Evolutionary conservation across 73 alveolate species (phyloP), one percentile per base, ranked within the genome.

Genomic region (Paramecium octaurelia): DNA sequence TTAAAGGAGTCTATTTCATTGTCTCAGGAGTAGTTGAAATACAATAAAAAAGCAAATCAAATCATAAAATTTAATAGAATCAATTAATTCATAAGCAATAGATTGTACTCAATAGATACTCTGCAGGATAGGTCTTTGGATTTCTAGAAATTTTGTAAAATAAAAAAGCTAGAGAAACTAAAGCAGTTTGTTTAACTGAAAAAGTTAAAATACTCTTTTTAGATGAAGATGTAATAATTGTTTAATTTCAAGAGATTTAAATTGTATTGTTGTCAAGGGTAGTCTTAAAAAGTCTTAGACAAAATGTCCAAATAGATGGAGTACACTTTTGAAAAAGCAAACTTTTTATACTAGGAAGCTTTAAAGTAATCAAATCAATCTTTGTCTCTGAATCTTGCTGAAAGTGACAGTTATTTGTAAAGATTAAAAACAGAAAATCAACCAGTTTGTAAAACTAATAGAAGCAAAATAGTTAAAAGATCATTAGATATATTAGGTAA

Each of bases 121-220:
- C 36, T 35, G 9, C 27, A 10, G 88, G 88, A 14, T 75, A 75
- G 18, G 23, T 75, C n/a, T 75, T 75, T 36, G 88, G 88, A 14
- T 75, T 38, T 42, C 18, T 38, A 27, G 88, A 75, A 42, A 14
- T 75, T 38, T 10, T 75, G n/a, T 21, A 38, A 42, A 42, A 42
- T 38, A 38, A 35, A 29, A 20, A 29, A 9, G 36, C 4, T 31
- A 75, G 88, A 75, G 21, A 29, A 34, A 75, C 88, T 1, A 75
- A 42, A 36, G 88, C 88, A 38, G 69, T 75, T 35, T 75, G 88
- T 42, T 38, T 75, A 38, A 8, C 88, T 18, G 88, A 75, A 75
- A 75, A 75, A 75, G 58, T 42, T 10, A 75, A 75, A 75, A 42
- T 38, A 21, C 60, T 75, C 2, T 75, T 75, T 36, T 35, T 75